Evolutionary conservation across 2,329 filamentous ascomycete genomes (phyloP), one percentile per base, ranked within the genome.

Genomic region (Falciphora oryzae): DNA sequence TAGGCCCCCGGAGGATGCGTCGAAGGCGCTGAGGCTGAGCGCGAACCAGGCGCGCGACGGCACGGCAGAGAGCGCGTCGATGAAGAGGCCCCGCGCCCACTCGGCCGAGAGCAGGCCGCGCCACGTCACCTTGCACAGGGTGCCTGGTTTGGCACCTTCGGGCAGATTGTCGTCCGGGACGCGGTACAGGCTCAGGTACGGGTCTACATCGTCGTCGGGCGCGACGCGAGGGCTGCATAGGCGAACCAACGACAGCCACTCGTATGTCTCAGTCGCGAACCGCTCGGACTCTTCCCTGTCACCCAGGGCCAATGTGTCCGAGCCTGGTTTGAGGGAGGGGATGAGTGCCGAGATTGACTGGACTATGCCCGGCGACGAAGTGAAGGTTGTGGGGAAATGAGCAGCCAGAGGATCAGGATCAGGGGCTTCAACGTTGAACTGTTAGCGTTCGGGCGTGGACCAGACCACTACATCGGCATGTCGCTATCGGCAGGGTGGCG

Each of bases 161-260:
- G 64, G 64, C 1, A 68, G 32, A 6, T 73, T 73, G 3, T 73
- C 73, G 2, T 77, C 77, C 1, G 89, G 88, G 1, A 85, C 78
- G 14, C 78, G 74, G 73, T 94, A 94, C 28, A 87, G 83, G 31
- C 86, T 89, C 3, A 95, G 77, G 71, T 89, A 91, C 0, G 85
- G 77, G 74, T 94, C 89, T 38, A 92, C 82, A 6, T 71, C 73
- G 73, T 93, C 89, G 13, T 72, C 73, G 4, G 76, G 73, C 14
- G 75, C 70, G 25, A 93, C 73, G 29, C 90, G 81, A n/a, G 88
- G 85, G 65, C 89, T 92, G 13, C 80, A 76, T 0, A 93, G 79
- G 14, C 83, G 81, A 6, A 89, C 73, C n/a, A 96, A 76, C 10
- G 87, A 87, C 0, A 94, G 72, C 88, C 89, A 95, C 75, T 95